Evolutionary conservation across 169 alveolate species (phyloP), one percentile per base, ranked within the genome.

Genomic region (Cyclospora cayetanensis): DNA sequence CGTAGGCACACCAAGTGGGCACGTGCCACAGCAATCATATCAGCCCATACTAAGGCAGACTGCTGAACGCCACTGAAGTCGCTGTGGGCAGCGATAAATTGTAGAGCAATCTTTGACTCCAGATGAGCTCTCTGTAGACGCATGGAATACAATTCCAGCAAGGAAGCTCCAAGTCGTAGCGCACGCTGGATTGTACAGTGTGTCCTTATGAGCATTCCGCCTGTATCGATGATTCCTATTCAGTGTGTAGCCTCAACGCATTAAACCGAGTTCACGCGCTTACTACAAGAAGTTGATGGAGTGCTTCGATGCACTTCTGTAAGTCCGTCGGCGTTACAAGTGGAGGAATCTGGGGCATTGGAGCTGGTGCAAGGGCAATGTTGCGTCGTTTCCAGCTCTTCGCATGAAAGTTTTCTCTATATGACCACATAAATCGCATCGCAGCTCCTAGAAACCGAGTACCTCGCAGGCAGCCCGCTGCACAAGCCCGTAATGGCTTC

Each of bases 31-130:
- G 90, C 35, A 52, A 80, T 52, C 90, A 80, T 80, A 35, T 80
- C 90, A 80, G 90, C 90, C 90, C 90, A 80, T n/a, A 63, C 90
- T 52, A 80, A 18, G 52, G 90, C 90, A 80, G 90, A 80, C 43
- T 80, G 90, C 20, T 80, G 90, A 53, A 63, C 31, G 1, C 63
- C 25, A 25, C 41, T 22, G 76, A 34, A 0, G 2, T 41, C 43
- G 35, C 39, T 53, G 76, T 50, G 76, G n/a, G 63, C n/a, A 34
- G 70, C 53, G 53, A 80, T 42, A 35, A 80, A 80, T 34, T 50
- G 35, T 42, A 80, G 52, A 1, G 39, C 11, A 52, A 76, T 76
- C 37, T 53, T 80, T 80, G 90, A 63, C 12, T 80, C 90, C 76
- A 80, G 39, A n/a, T 80, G 76, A 35, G 53, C 76, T 22, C 90